Evolutionary conservation across 768 basidiomycete genomes (phyloP), one percentile per base, ranked within the genome.

Genomic region (Galerina sulciceps): DNA sequence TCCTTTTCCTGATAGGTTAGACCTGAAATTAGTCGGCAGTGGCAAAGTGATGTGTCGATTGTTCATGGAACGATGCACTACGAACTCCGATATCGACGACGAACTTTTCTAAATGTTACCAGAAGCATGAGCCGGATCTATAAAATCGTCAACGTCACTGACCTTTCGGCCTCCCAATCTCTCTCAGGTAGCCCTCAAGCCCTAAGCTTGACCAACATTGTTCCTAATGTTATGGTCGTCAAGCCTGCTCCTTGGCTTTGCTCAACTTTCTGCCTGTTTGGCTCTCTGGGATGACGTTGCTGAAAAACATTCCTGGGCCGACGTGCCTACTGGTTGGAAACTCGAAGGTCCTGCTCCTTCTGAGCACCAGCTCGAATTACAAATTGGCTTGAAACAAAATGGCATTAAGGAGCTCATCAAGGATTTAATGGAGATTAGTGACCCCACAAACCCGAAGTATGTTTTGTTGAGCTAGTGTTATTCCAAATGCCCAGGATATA

Each of bases 311-410:
- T 76, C 82, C 26, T 86, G 85, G 85, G 66, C 64, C 14, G 78
- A 81, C 40, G 67, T 79, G 44, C 86, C 86, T 22, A 73, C 72
- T 8, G 84, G 84, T 20, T 87, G 86, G 86, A 72, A 73, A 45
- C 69, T 74, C 51, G 72, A 75, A 50, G 73, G 76, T 0, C 65
- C 76, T 42, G 81, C 86, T 20, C 81, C 83, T 2, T 55, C 78
- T 3, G 75, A 82, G 67, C 75, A 84, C 65, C 62, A 65, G 38
- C 76, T 89, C 57, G 75, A 83, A n/a, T 73, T 89, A 67, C 81
- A 80, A 55, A 81, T 88, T 60, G 84, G 78, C 26, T 73, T 87
- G 58, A 85, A 83, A 69, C 85, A 87, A 66, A 65, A 76, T 55
- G 78, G 76, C 34, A 78, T 85, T 45, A 78, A 82, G 26, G 75